A percentile compares a stretch with the other conserved stretches of the same genome.
phyloP scores from a whole-genome alignment of 441 rosid species.

The Rhodomyrtus psidioides region DNA sequence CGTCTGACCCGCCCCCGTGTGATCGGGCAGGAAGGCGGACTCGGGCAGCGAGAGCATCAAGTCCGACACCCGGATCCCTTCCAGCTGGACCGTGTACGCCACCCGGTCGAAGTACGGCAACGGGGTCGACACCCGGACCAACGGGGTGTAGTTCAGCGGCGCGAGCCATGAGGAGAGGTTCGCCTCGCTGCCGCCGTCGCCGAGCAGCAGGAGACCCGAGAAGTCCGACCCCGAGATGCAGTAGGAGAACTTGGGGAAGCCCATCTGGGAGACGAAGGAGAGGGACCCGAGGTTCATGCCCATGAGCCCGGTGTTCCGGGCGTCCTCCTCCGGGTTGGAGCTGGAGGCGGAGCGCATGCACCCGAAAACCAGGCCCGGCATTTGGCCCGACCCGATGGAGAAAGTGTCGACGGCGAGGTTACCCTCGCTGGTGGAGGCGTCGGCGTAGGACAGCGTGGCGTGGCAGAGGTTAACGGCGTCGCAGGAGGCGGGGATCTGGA shows the following conservation, averaged over 20 bases:
- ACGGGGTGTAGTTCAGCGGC: slow-evolving; percentile 71
- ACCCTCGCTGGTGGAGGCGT: slow-evolving; percentile 74
- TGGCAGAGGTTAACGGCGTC: slow-evolving; percentile 69
- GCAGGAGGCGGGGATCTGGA: slow-evolving; percentile 74
- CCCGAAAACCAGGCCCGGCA: slow-evolving; percentile 49
- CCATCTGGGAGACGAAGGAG: slow-evolving; percentile 72
- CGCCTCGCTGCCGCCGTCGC: slow-evolving; percentile 29
- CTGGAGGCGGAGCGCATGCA: slow-evolving; percentile 69
- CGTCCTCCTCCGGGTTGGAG: slow-evolving; percentile 61
- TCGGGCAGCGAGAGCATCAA: slow-evolving; percentile 45
- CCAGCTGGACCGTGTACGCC: slow-evolving; percentile 81
- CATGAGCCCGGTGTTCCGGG: slow-evolving; percentile 58
- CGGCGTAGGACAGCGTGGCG: slow-evolving; percentile 75
- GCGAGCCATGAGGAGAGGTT: slow-evolving; percentile 36
- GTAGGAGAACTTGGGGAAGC: slow-evolving; percentile 71
- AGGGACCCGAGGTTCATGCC: slow-evolving; percentile 91
- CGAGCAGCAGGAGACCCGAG: slow-evolving; percentile 65
- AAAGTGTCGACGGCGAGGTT: slow-evolving; percentile 64
- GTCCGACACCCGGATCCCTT: slow-evolving; percentile 67
- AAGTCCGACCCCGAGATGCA: slow-evolving; percentile 70
- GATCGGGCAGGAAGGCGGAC: slow-evolving; percentile 69
- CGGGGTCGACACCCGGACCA: slow-evolving; percentile 50
- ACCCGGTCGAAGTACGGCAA: slow-evolving; percentile 79
- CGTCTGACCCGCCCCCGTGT: slow-evolving; percentile 92
- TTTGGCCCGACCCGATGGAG: slow-evolving; percentile 41